These are phyloP conservation scores for Smallanthus sonchifolius DNA, from an alignment of 129 eudicot genomes.

Conservation along the genomic window DNA sequence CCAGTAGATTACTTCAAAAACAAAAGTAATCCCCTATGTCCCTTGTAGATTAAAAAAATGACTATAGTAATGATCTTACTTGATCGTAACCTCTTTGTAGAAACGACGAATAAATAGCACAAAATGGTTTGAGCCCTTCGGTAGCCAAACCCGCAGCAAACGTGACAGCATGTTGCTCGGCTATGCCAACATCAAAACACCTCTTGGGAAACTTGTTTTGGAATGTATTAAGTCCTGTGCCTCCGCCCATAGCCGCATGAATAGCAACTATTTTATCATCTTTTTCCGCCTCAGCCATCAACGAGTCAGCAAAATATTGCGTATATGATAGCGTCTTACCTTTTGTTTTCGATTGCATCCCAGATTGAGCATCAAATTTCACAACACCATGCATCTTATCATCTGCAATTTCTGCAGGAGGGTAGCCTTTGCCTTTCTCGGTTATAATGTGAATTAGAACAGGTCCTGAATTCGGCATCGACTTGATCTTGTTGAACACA, in stretches of 20 bases:
- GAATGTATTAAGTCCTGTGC: conserved; percentile 52
- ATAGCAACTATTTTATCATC: conserved; percentile 51
- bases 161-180: conserved; percentile 64
- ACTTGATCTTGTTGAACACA: conserved; percentile 39
- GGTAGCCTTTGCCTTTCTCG: conserved; percentile 57
- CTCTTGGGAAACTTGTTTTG: conserved; percentile 34
- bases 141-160: conserved; percentile 69
- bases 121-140: conserved; percentile 69
- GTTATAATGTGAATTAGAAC: conserved; percentile 51
- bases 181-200: conserved; percentile 62
- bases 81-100: conserved; percentile 73
- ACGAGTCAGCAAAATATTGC: conserved; percentile 47
- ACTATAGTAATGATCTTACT: conserved; percentile 22
- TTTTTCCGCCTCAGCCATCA: conserved; percentile 42
- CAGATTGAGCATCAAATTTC: conserved; percentile 39
- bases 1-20: no score
- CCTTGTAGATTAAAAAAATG: no score
- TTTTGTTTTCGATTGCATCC: conserved; percentile 40
- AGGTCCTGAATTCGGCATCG: conserved; percentile 45
- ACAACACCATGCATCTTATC: conserved; percentile 63
- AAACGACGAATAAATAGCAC: conserved; percentile 64
- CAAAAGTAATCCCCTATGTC: no score
- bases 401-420: conserved; percentile 48
- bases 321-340: conserved; percentile 40
- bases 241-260: conserved; percentile 69